phyloP scores from a whole-genome alignment of 306 rosid species.

The Ormosia semicastrata region DNA sequence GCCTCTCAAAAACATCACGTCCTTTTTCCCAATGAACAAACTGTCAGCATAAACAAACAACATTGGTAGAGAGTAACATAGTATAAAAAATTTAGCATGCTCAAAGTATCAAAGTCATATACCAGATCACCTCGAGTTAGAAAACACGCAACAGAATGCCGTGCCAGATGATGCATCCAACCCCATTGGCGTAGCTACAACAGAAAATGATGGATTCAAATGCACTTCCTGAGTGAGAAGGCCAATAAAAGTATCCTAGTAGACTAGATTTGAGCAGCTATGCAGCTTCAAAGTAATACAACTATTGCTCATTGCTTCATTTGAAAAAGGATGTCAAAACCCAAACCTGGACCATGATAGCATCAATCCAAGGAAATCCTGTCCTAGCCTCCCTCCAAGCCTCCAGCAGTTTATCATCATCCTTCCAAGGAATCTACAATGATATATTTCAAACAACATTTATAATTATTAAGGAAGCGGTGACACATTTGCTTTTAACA shows the following conservation, averaged over 20 bases:
- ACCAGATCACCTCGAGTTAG: conserved; percentile 97
- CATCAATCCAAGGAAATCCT: conserved; percentile 98
- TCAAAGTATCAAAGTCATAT: conserved; percentile 9
- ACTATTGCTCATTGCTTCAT: conserved; percentile 12
- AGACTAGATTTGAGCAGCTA: background rate
- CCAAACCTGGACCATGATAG: conserved; percentile 87
- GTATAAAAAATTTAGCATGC: background rate
- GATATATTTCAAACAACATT: background rate
- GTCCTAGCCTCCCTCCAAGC: conserved; percentile 93
- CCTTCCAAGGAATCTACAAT: conserved; percentile 87
- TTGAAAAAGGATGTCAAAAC: conserved; percentile 23
- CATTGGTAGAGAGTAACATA: conserved; percentile 20
- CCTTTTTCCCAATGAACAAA: conserved; percentile 97
- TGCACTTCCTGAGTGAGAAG: background rate
- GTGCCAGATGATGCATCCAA: conserved; percentile 98
- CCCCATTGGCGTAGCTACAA: conserved; percentile 92
- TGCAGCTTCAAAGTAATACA: background rate
- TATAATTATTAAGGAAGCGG: background rate
- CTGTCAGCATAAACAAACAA: conserved; percentile 38
- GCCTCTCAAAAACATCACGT: conserved; percentile 91
- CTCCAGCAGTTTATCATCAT: conserved; percentile 61
- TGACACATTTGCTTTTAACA: background rate
- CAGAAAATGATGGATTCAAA: conserved; percentile 24
- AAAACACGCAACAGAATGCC: conserved; percentile 91
- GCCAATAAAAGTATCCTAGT: background rate